Evolutionary conservation across 192 early-diverging fungal species (phyloP).

Genomic region (Coemansia sp.): DNA sequence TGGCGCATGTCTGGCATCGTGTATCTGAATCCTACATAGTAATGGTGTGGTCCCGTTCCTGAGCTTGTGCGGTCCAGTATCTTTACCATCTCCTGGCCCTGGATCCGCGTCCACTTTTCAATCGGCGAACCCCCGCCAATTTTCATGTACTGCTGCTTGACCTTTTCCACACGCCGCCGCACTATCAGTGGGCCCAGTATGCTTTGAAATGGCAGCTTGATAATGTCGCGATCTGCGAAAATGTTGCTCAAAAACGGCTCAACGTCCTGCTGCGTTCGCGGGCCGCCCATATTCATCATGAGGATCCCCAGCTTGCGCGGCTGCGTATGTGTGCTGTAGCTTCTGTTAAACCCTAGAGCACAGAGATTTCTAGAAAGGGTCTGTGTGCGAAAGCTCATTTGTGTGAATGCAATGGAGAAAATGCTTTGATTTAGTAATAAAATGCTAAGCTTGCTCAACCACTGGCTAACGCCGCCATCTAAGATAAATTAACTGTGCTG

Average conservation of each 20-base stretch:
- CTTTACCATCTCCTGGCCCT: slow-evolving; percentile 76
- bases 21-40: slow-evolving; percentile 94
- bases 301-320: slow-evolving; percentile 68
- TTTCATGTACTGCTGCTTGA: slow-evolving; percentile 83
- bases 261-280: slow-evolving; percentile 71
- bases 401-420: too few relatives aligned
- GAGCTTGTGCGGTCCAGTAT: slow-evolving; percentile 72
- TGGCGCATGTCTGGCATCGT: slow-evolving; percentile 72
- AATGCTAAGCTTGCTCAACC: too few relatives aligned
- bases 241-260: slow-evolving; percentile 76
- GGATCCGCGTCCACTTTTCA: slow-evolving; percentile 80
- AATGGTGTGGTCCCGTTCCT: slow-evolving; percentile 79
- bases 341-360: neutral
- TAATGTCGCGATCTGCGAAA: slow-evolving; percentile 90
- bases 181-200: slow-evolving; percentile 73
- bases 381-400: too few relatives aligned
- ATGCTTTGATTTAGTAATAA: too few relatives aligned
- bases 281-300: slow-evolving; percentile 94
- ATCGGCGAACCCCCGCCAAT: slow-evolving; percentile 97
- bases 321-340: slow-evolving; percentile 11
- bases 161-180: slow-evolving; percentile 75
- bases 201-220: slow-evolving; percentile 82
- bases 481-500: too few relatives aligned
- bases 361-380: too few relatives aligned
- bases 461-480: too few relatives aligned